Conservation (phyloP, 148 eudicot genomes). For the Vaccinium darrowii region DNA sequence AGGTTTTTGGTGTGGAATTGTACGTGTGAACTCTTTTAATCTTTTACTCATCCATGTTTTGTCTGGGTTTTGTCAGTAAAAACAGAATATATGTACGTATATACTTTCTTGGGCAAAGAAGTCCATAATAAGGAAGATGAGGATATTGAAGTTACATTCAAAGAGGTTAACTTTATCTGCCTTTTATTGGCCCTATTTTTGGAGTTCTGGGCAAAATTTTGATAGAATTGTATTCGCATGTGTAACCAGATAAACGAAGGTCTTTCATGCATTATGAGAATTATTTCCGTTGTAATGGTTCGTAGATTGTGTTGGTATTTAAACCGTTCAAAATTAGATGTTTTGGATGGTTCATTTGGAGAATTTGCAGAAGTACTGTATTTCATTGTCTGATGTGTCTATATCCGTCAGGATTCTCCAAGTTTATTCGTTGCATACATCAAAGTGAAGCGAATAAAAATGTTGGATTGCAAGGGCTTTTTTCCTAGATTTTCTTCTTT, state of each 20-base stretch:
- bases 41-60: neutral
- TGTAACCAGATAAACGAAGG: neutral
- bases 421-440: neutral
- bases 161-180: neutral
- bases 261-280: neutral
- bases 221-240: neutral
- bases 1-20: too few relatives aligned
- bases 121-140: neutral
- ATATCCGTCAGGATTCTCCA: neutral
- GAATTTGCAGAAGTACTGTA: neutral
- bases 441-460: too few relatives aligned
- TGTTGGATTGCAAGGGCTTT: neutral
- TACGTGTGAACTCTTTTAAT: too few relatives aligned
- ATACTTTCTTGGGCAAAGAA: slow-evolving; percentile 1
- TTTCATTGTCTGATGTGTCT: neutral
- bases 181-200: neutral
- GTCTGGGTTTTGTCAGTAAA: too few relatives aligned
- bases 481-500: neutral
- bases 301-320: too few relatives aligned
- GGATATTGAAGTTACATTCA: neutral
- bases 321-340: too few relatives aligned
- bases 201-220: neutral
- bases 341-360: neutral
- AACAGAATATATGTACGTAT: neutral
- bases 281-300: neutral